Percentiles rank a stretch among this genome's conserved stretches.
Conservation (phyloP, 2,329 filamentous ascomycete species). For the Penicillium sp. region DNA sequence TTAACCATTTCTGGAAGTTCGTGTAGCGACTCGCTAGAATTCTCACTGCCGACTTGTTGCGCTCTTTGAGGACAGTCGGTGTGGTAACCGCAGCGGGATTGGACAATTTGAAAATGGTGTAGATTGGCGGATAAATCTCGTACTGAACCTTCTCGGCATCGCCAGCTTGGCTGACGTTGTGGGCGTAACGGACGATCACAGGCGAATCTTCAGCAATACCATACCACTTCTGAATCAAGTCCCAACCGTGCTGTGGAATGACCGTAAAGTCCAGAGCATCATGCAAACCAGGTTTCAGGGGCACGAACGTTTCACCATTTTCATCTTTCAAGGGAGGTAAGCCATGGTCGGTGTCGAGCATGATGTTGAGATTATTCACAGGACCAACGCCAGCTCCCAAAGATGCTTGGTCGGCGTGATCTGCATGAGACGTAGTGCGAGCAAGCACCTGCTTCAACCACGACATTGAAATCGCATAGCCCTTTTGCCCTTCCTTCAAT, state of each 20-base stretch:
- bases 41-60: conserved; percentile 58
- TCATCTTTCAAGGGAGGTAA: conserved; percentile 43
- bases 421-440: conserved; percentile 56
- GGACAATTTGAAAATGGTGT: conserved; percentile 77
- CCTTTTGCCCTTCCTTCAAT: conserved; percentile 67
- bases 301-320: conserved; percentile 58
- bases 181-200: conserved; percentile 70
- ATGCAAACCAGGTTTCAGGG: conserved; percentile 63
- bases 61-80: conserved; percentile 59
- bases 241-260: conserved; percentile 76
- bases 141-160: conserved; percentile 68
- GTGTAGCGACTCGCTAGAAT: conserved; percentile 68
- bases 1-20: conserved; percentile 70
- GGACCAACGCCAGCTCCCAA: conserved; percentile 66
- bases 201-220: conserved; percentile 66
- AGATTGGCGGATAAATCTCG: conserved; percentile 79
- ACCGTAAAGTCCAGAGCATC: conserved; percentile 70
- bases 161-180: conserved; percentile 64
- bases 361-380: conserved; percentile 81
- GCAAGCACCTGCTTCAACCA: conserved; percentile 75
- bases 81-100: conserved; percentile 55
- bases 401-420: conserved; percentile 57
- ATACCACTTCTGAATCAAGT: conserved; percentile 76
- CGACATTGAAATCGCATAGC: conserved; percentile 70
- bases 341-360: conserved; percentile 54